Evolutionary conservation across 176 grass and related monocot species (phyloP).

Genomic region (Dendrocalamus sinicus): DNA sequence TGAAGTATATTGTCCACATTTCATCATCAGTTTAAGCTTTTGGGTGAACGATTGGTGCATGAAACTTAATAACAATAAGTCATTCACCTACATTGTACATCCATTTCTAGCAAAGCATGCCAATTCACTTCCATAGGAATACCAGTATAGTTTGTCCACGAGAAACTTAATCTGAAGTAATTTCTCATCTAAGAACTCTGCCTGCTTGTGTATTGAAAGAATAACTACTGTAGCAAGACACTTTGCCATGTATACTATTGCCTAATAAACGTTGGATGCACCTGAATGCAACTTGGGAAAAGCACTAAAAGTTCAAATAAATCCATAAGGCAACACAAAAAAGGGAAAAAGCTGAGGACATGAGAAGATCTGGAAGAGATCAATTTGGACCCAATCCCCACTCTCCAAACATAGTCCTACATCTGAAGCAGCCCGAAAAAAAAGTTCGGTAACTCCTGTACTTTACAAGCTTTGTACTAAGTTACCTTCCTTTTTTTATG

Average conservation of each 20-base stretch:
- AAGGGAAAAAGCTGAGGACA: neutral
- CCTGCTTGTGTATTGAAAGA: neutral
- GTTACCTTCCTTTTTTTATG: neutral
- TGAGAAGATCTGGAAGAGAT: neutral
- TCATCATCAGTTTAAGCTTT: too few species aligned
- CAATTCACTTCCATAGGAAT: neutral
- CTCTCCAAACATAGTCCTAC: slow-evolving; percentile 3
- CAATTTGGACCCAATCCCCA: neutral
- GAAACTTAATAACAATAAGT: neutral
- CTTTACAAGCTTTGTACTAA: neutral
- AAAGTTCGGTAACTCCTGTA: neutral
- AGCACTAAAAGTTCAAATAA: neutral
- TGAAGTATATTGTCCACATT: too few species aligned
- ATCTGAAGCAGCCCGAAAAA: neutral
- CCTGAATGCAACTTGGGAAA: neutral
- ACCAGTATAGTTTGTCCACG: slow-evolving; percentile 7
- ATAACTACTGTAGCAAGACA: neutral
- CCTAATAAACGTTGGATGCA: neutral
- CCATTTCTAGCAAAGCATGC: neutral
- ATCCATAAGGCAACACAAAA: neutral
- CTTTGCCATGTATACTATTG: neutral
- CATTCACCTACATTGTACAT: neutral
- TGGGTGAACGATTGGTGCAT: too few species aligned
- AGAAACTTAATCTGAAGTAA: slow-evolving; percentile 18
- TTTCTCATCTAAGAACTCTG: neutral